Percentiles rank a stretch among this genome's conserved stretches.
Evolutionary conservation across 768 basidiomycete species (phyloP).

Genomic region (Termitomyces sp.): DNA sequence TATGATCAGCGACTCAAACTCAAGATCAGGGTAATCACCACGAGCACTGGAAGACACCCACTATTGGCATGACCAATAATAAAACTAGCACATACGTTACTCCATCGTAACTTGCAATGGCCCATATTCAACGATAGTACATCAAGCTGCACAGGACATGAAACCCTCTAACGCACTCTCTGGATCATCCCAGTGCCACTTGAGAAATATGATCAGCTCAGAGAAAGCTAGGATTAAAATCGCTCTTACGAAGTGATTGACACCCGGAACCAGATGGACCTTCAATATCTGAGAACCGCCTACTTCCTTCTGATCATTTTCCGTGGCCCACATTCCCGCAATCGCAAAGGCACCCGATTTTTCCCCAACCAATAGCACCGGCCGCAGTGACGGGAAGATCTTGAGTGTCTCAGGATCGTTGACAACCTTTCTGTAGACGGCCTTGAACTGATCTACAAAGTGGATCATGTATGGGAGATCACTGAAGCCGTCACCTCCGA

Average conservation of each 20-base stretch:
- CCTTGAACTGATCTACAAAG: constrained; percentile 12
- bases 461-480: constrained; percentile 18
- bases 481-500: constrained; percentile 6
- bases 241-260: constrained; percentile 20
- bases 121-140: no score
- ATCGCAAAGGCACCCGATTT: constrained; percentile 17
- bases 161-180: constrained; percentile 1
- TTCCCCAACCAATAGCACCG: constrained; percentile 11
- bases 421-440: constrained; percentile 19
- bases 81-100: no score
- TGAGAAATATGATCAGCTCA: neutral
- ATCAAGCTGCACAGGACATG: neutral
- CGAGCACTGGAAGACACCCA: no score
- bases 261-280: constrained; percentile 10
- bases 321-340: constrained; percentile 15
- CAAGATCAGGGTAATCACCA: no score
- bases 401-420: constrained; percentile 7
- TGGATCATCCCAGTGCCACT: constrained; percentile 24
- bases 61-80: no score
- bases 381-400: constrained; percentile 16
- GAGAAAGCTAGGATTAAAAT: neutral
- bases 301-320: constrained; percentile 13
- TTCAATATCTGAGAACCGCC: constrained; percentile 5
- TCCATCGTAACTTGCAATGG: no score
- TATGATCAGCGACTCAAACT: no score